Evolutionary conservation across 352 stramenopile genomes (phyloP).

Genomic region (Globisporangium lucens): DNA sequence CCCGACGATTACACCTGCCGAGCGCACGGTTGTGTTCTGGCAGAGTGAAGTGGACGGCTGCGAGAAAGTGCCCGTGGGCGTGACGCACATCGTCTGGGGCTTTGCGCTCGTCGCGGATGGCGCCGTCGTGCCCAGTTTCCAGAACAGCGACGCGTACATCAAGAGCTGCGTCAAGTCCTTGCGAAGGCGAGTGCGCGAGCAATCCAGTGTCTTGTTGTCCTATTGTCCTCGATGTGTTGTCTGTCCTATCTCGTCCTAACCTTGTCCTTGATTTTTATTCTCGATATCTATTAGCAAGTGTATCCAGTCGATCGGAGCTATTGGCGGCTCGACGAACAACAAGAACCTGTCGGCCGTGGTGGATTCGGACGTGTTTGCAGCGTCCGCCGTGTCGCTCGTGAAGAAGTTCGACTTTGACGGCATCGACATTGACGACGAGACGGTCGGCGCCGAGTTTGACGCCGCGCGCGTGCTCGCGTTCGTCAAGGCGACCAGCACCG

Average conservation of each 20-base stretch:
- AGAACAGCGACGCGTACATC: constrained; percentile 55
- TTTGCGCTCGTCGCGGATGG: constrained; percentile 67
- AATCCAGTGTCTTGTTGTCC: neutral
- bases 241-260: neutral
- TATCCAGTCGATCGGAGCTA: constrained; percentile 53
- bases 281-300: constrained; percentile 31
- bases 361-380: constrained; percentile 44
- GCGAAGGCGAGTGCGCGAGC: constrained; percentile 21
- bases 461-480: constrained; percentile 39
- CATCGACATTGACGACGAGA: constrained; percentile 77
- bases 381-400: constrained; percentile 45
- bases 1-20: constrained; percentile 29
- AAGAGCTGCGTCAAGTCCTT: constrained; percentile 54
- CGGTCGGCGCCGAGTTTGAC: constrained; percentile 54
- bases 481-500: constrained; percentile 45
- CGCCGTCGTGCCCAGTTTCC: constrained; percentile 49
- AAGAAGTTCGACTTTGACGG: constrained; percentile 68
- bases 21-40: constrained; percentile 78
- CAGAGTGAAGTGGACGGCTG: constrained; percentile 74
- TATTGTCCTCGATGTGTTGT: neutral
- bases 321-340: constrained; percentile 77
- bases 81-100: constrained; percentile 73
- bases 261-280: neutral
- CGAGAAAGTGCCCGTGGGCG: constrained; percentile 56
- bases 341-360: constrained; percentile 43